These are phyloP conservation scores for Naematelia encephala DNA, from an alignment of 768 basidiomycete genomes.

Conservation along the genomic window DNA sequence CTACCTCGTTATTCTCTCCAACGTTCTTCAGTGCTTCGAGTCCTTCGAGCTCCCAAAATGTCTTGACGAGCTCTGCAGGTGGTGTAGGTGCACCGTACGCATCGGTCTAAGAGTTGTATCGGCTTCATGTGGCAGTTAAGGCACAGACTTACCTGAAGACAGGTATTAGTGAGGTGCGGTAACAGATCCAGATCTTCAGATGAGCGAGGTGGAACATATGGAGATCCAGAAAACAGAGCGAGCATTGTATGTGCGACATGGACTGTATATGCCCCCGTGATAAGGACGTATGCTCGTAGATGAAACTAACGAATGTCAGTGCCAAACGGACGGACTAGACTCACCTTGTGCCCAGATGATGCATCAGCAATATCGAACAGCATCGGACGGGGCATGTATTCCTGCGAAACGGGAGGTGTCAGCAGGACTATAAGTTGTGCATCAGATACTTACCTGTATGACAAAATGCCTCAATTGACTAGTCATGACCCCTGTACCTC, in stretches of 20 bases:
- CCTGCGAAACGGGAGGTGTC: slow-evolving; percentile 55
- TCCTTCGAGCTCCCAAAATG: slow-evolving; percentile 76
- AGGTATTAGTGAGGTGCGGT: slow-evolving; percentile 89
- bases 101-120: slow-evolving; percentile 22
- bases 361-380: slow-evolving; percentile 64
- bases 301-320: slow-evolving; percentile 67
- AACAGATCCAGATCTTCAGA: slow-evolving; percentile 55
- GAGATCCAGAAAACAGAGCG: slow-evolving; percentile 77
- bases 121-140: no score
- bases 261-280: slow-evolving; percentile 67
- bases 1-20: slow-evolving; percentile 9
- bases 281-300: slow-evolving; percentile 70
- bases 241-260: slow-evolving; percentile 79
- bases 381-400: slow-evolving; percentile 76
- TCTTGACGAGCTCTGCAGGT: slow-evolving; percentile 58
- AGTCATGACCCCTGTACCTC: slow-evolving; percentile 60
- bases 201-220: slow-evolving; percentile 61
- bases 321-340: slow-evolving; percentile 4
- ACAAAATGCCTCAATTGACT: slow-evolving; percentile 94
- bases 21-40: slow-evolving; percentile 14
- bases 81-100: slow-evolving; percentile 62
- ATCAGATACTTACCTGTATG: slow-evolving; percentile 65
- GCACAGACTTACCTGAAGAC: slow-evolving; percentile 60
- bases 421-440: background rate
- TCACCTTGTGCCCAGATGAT: slow-evolving; percentile 46